Percentiles rank a stretch among this genome's conserved stretches.
These are phyloP conservation scores for Alternaria ethzedia DNA, from an alignment of 2,329 filamentous ascomycete genomes.

Conservation along the genomic window DNA sequence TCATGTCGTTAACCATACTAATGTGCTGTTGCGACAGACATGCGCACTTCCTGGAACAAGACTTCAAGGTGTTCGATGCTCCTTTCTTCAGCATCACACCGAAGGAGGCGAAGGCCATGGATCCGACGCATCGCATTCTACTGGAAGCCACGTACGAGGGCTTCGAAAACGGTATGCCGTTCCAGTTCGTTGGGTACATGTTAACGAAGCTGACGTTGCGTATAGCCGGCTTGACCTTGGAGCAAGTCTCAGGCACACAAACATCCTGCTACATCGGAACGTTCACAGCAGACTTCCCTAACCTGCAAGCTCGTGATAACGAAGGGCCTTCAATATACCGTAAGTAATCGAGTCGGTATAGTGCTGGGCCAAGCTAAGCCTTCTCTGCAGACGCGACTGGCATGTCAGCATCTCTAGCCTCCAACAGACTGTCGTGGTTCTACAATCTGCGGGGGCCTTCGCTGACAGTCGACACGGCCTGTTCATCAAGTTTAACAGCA, in stretches of 20 bases:
- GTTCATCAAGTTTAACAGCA: conserved; percentile 22
- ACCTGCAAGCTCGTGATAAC: conserved; percentile 7
- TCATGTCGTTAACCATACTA: not conserved
- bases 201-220: no score
- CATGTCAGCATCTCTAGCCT: conserved; percentile 3
- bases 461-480: conserved; percentile 30
- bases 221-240: conserved; percentile 23
- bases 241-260: conserved; percentile 20
- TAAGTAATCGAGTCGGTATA: not conserved
- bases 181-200: no score
- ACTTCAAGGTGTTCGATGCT: conserved; percentile 46
- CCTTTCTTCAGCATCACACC: conserved; percentile 31
- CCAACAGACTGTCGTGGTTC: conserved; percentile 20
- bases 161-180: conserved; percentile 50
- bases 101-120: conserved; percentile 29
- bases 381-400: conserved; percentile 3
- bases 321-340: conserved; percentile 9
- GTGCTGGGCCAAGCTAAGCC: not conserved
- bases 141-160: conserved; percentile 43
- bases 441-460: conserved; percentile 25
- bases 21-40: not conserved
- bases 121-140: conserved; percentile 35
- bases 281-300: conserved; percentile 21
- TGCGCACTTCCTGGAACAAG: conserved; percentile 25
- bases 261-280: conserved; percentile 25